Conservation (phyloP, 495 filamentous ascomycete genomes). For the Xanthoparmelia taractica region DNA sequence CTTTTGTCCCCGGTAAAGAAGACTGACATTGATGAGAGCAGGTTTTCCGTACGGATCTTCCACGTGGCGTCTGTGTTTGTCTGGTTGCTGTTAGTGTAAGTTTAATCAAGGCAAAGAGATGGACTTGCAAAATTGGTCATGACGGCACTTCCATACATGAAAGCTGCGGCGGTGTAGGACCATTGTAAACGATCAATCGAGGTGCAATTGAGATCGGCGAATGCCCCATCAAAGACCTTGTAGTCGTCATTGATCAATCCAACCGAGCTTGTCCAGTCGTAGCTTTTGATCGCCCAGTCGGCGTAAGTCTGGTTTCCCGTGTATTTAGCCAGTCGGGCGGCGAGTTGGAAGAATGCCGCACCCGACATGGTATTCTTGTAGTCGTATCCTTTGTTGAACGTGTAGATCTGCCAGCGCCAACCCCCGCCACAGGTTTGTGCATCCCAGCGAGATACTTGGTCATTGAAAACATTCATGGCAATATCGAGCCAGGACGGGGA, state of each 20-base stretch:
- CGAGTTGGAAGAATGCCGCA: slow-evolving; percentile 74
- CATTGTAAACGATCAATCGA: slow-evolving; percentile 58
- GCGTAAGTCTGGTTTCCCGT: slow-evolving; percentile 70
- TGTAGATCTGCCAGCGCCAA: slow-evolving; percentile 77
- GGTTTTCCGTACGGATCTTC: slow-evolving; percentile 48
- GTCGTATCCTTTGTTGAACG: slow-evolving; percentile 70
- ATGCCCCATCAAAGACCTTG: slow-evolving; percentile 61
- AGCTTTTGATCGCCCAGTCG: slow-evolving; percentile 65
- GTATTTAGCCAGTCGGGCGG: slow-evolving; percentile 64
- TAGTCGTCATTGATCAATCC: slow-evolving; percentile 48
- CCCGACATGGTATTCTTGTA: slow-evolving; percentile 78
- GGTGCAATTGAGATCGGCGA: slow-evolving; percentile 48
- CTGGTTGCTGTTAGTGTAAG: slow-evolving; percentile 27
- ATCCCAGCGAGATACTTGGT: slow-evolving; percentile 63
- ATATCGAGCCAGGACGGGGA: slow-evolving; percentile 52
- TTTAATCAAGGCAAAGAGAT: not conserved
- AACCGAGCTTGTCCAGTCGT: slow-evolving; percentile 56
- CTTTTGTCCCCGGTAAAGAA: slow-evolving; percentile 49
- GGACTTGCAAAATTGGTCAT: slow-evolving; percentile 63
- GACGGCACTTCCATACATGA: slow-evolving; percentile 61
- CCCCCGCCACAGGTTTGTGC: slow-evolving; percentile 62
- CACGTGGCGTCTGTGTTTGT: slow-evolving; percentile 43
- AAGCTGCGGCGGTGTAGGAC: slow-evolving; percentile 70
- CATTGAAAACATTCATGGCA: slow-evolving; percentile 54
- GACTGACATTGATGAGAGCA: slow-evolving; percentile 45